phyloP scores from a whole-genome alignment of 352 stramenopile species.

The Peronospora destructor region DNA sequence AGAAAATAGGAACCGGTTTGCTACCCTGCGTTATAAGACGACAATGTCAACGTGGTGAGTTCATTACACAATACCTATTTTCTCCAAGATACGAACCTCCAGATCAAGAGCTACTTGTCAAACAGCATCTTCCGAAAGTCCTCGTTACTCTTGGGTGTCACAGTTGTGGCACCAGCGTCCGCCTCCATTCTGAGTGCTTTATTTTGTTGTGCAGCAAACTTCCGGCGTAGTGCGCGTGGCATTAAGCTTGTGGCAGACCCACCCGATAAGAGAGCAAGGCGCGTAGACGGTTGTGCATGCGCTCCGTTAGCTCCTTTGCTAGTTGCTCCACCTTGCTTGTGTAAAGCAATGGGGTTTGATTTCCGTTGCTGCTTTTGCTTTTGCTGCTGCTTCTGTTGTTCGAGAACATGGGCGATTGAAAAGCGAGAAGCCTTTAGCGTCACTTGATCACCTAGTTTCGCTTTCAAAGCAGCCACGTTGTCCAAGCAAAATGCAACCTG shows the following conservation, averaged over 20 bases:
- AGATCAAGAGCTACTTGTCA: slow-evolving; percentile 17
- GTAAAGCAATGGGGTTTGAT: background rate
- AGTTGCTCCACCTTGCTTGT: slow-evolving; percentile 1
- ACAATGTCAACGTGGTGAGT: too few relatives aligned
- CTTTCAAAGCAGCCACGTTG: slow-evolving; percentile 27
- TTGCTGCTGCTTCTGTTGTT: slow-evolving; percentile 45
- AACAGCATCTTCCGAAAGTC: slow-evolving; percentile 65
- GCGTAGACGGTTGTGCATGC: slow-evolving; percentile 23
- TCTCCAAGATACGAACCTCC: too few relatives aligned
- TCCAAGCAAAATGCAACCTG: slow-evolving; percentile 29
- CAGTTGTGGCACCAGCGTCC: background rate
- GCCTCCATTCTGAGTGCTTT: slow-evolving; percentile 8
- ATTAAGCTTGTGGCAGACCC: slow-evolving; percentile 38
- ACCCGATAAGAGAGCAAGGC: slow-evolving; percentile 20
- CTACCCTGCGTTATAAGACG: too few relatives aligned
- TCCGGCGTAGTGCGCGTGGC: slow-evolving; percentile 42
- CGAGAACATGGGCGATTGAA: slow-evolving; percentile 53
- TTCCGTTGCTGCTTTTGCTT: slow-evolving; percentile 29
- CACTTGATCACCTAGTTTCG: slow-evolving; percentile 41
- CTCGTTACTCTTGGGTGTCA: slow-evolving; percentile 56
- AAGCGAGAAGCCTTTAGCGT: slow-evolving; percentile 52
- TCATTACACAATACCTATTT: too few relatives aligned
- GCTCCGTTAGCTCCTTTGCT: slow-evolving; percentile 13
- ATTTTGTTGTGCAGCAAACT: slow-evolving; percentile 29
- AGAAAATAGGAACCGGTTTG: too few relatives aligned